phyloP scores from a whole-genome alignment of 2,329 filamentous ascomycete genomes.

The Arachnopeziza araneosa region DNA sequence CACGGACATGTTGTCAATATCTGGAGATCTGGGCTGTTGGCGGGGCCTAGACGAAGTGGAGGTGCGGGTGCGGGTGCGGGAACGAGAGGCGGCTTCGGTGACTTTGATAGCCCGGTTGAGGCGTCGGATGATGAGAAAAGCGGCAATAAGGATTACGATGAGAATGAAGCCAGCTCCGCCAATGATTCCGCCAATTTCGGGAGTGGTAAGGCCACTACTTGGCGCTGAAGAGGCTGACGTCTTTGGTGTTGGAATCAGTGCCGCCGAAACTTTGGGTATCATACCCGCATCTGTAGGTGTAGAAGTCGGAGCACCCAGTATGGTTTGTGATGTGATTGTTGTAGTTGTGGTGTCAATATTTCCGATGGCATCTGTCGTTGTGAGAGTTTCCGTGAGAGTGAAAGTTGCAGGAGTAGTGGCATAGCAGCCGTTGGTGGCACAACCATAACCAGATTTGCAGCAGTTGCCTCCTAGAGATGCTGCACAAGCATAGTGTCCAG shows the following conservation, averaged over 20 bases:
- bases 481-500: slow-evolving; percentile 44
- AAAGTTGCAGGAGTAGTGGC: slow-evolving; percentile 40
- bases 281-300: slow-evolving; percentile 8
- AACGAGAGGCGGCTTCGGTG: slow-evolving; percentile 23
- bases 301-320: slow-evolving; percentile 31
- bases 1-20: slow-evolving; percentile 23
- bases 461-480: slow-evolving; percentile 47
- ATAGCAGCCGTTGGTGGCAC: slow-evolving; percentile 44
- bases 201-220: slow-evolving; percentile 23
- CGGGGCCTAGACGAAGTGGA: slow-evolving; percentile 6
- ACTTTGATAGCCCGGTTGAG: slow-evolving; percentile 36
- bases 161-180: slow-evolving; percentile 45
- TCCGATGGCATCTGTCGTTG: slow-evolving; percentile 39
- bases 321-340: slow-evolving; percentile 33
- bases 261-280: slow-evolving; percentile 18
- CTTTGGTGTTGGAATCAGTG: slow-evolving; percentile 19
- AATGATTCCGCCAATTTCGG: slow-evolving; percentile 49
- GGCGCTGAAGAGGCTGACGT: slow-evolving; percentile 31
- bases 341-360: slow-evolving; percentile 36
- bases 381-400: slow-evolving; percentile 39
- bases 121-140: slow-evolving; percentile 45
- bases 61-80: slow-evolving; percentile 1
- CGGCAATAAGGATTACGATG: slow-evolving; percentile 40
- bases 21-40: slow-evolving; percentile 3
- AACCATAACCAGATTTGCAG: slow-evolving; percentile 45